Percentiles rank a stretch among this genome's conserved stretches.
phyloP scores from a whole-genome alignment of 2,329 filamentous ascomycete species.

The Cercospora sojina region DNA sequence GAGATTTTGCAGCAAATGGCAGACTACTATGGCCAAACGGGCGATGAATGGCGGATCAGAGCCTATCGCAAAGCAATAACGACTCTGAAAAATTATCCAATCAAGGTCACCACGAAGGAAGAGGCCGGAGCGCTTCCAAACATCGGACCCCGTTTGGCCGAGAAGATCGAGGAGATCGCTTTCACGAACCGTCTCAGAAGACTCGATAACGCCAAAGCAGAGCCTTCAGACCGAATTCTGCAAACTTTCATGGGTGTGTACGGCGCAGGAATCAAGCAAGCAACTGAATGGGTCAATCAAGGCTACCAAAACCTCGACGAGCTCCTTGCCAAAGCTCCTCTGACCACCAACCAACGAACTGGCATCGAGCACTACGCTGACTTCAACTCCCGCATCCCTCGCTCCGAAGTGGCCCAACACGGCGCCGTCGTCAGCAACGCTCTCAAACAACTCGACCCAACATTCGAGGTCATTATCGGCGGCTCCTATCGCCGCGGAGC shows the following conservation, averaged over 20 bases:
- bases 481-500: conserved; percentile 85
- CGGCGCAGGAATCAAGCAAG: conserved; percentile 68
- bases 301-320: conserved; percentile 76
- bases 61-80: conserved; percentile 76
- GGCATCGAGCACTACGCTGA: conserved; percentile 80
- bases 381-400: conserved; percentile 74
- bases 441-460: conserved; percentile 60
- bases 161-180: conserved; percentile 88
- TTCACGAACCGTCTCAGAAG: conserved; percentile 68
- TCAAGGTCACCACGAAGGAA: conserved; percentile 64
- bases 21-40: conserved; percentile 70
- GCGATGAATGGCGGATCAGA: conserved; percentile 72
- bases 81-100: conserved; percentile 65
- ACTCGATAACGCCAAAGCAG: conserved; percentile 67
- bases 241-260: conserved; percentile 76
- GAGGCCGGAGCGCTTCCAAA: conserved; percentile 67
- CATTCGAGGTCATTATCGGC: conserved; percentile 69
- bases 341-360: conserved; percentile 69
- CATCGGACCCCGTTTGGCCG: conserved; percentile 71
- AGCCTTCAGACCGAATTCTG: conserved; percentile 65
- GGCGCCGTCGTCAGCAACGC: conserved; percentile 62
- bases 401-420: conserved; percentile 70
- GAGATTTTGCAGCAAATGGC: conserved; percentile 75
- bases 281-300: conserved; percentile 71
- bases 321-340: conserved; percentile 58